These are phyloP conservation scores for Trichoderma semiorbis DNA, from an alignment of 2,329 filamentous ascomycete genomes.

Conservation along the genomic window DNA sequence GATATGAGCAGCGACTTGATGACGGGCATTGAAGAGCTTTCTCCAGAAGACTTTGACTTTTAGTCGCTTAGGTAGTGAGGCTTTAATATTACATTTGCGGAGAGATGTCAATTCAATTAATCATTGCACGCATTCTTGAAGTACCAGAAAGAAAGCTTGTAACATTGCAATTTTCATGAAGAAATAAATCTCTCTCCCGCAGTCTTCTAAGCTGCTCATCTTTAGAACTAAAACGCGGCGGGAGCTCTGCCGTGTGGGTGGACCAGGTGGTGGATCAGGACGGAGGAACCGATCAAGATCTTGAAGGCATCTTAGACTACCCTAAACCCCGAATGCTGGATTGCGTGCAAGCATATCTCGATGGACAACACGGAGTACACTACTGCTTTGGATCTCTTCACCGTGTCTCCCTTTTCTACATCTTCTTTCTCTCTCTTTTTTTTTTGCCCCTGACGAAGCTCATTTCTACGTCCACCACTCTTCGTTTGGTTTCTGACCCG, in stretches of 20 bases:
- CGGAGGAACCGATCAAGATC: neutral
- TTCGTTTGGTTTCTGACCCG: neutral
- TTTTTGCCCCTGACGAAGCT: neutral
- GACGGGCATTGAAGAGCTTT: neutral
- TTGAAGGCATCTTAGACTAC: neutral
- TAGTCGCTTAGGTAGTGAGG: neutral
- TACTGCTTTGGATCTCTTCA: neutral
- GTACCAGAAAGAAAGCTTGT: fast-evolving
- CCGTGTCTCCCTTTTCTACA: neutral
- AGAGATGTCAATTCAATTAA: neutral
- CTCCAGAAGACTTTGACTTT: neutral
- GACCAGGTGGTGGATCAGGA: neutral
- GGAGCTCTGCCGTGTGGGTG: neutral
- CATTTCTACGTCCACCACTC: neutral
- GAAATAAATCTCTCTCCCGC: neutral
- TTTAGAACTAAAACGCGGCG: neutral
- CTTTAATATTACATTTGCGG: neutral
- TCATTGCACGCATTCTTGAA: neutral
- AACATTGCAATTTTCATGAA: neutral
- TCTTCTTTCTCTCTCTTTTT: neutral
- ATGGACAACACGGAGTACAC: neutral
- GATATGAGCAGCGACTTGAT: constrained; percentile 10
- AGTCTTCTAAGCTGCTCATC: neutral
- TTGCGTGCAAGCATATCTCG: neutral
- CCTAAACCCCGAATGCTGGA: neutral